These are phyloP conservation scores for Ophiostoma sp. DNA, from an alignment of 2,329 filamentous ascomycete species.

Conservation along the genomic window DNA sequence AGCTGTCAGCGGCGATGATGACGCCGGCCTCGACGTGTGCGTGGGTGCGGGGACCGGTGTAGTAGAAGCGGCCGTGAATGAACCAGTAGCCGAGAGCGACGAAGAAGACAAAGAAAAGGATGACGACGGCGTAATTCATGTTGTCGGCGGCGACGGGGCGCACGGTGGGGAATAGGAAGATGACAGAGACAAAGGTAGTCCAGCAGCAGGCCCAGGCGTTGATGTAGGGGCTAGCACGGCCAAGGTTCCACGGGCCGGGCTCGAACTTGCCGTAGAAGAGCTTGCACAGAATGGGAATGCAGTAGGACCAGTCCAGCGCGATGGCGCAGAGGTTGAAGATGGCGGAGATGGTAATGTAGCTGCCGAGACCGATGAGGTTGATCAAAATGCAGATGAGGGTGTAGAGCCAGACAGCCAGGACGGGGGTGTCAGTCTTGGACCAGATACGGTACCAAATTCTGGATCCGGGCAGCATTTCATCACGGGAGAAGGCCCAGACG, in stretches of 20 bases:
- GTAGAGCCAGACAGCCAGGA: conserved; percentile 52
- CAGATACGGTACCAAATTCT: conserved; percentile 46
- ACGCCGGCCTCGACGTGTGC: conserved; percentile 30
- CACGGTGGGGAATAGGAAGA: conserved; percentile 49
- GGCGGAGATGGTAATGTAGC: conserved; percentile 47
- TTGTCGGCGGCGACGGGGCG: conserved; percentile 43
- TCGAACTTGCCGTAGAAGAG: conserved; percentile 44
- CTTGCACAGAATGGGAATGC: conserved; percentile 52
- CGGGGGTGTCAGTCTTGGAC: conserved; percentile 44
- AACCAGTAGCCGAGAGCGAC: conserved; percentile 44
- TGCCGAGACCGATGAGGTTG: conserved; percentile 54
- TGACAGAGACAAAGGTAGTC: conserved; percentile 49
- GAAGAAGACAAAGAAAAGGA: conserved; percentile 42
- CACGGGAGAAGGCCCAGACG: conserved; percentile 51
- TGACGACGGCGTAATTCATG: conserved; percentile 53
- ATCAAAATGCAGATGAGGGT: conserved; percentile 50
- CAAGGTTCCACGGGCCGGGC: conserved; percentile 49
- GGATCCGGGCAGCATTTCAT: conserved; percentile 45
- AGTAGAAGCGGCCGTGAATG: conserved; percentile 41
- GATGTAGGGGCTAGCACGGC: conserved; percentile 37
- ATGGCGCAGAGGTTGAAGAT: conserved; percentile 53
- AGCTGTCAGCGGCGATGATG: conserved; percentile 27
- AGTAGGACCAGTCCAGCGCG: conserved; percentile 51
- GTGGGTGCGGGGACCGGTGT: conserved; percentile 41
- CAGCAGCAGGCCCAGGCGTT: conserved; percentile 47